phyloP scores from a whole-genome alignment of 148 eudicot species.

The Pouteria glomerata region DNA sequence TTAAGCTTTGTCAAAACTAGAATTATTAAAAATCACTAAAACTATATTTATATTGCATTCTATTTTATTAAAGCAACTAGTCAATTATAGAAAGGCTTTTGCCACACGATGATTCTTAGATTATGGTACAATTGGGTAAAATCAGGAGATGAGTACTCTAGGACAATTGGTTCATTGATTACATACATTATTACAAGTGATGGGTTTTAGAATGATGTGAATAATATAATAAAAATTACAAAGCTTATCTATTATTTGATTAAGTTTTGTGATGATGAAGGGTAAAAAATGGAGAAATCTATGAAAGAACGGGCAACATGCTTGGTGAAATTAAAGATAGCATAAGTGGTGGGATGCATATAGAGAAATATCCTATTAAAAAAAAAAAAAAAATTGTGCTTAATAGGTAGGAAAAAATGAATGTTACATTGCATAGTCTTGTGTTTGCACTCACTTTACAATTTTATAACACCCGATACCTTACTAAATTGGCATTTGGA shows the following conservation, averaged over 20 bases:
- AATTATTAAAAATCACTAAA: slow-evolving; percentile 19
- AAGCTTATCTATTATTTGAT: too few relatives aligned
- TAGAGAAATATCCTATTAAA: too few relatives aligned
- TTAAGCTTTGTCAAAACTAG: slow-evolving; percentile 7
- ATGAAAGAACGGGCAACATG: too few relatives aligned
- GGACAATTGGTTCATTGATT: not conserved
- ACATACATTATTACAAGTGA: not conserved
- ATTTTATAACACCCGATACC: too few relatives aligned
- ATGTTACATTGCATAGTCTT: slow-evolving; percentile 2
- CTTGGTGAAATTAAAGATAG: slow-evolving; percentile 14
- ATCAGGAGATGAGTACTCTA: not conserved
- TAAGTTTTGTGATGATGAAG: not conserved
- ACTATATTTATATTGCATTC: slow-evolving; percentile 22
- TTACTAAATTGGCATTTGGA: too few relatives aligned
- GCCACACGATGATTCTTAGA: not conserved
- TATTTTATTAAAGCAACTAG: slow-evolving; percentile 4
- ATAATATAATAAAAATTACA: not conserved
- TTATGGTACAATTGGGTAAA: slow-evolving; percentile 9
- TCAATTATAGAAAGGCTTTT: slow-evolving; percentile 11
- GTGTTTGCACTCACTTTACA: not conserved
- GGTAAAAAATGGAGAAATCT: too few relatives aligned
- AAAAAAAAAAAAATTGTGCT: slow-evolving; percentile 6
- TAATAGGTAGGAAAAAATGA: slow-evolving; percentile 15
- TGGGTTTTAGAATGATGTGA: slow-evolving; percentile 16
- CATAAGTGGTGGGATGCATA: too few relatives aligned